A percentile compares a stretch with the other conserved stretches of the same genome.
phyloP scores from a whole-genome alignment of 257 asterid species.

The Solanum lignicaule region DNA sequence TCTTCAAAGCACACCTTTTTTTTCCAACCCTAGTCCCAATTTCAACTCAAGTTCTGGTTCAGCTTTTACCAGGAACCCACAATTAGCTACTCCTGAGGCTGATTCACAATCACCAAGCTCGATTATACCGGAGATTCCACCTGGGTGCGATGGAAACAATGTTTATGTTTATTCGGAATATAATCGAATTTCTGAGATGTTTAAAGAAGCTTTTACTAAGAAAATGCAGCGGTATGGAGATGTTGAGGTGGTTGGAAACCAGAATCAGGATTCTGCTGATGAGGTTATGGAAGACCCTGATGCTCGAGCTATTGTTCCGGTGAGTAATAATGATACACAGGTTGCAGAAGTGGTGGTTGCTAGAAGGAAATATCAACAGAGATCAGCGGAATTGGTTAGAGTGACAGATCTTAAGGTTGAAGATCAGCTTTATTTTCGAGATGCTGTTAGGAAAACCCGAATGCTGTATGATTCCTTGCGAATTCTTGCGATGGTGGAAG shows the following conservation, averaged over 20 bases:
- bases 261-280: not conserved
- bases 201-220: constrained; percentile 24
- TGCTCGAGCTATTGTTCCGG: constrained; percentile 41
- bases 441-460: constrained; percentile 42
- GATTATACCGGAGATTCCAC: not conserved
- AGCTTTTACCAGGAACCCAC: not conserved
- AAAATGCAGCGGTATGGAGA: constrained; percentile 3
- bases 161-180: constrained; percentile 34
- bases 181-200: constrained; percentile 39
- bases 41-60: not conserved
- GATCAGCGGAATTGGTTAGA: constrained; percentile 75
- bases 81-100: not conserved
- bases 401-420: constrained; percentile 55
- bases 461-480: constrained; percentile 70
- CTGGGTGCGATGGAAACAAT: constrained; percentile 12
- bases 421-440: constrained; percentile 39
- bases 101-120: not conserved
- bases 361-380: constrained; percentile 25
- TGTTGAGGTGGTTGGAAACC: constrained; percentile 7
- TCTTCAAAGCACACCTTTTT: not conserved
- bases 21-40: not conserved
- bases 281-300: not conserved
- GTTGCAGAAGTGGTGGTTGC: constrained; percentile 24
- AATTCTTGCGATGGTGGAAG: constrained; percentile 30
- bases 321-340: constrained; percentile 15